Percentiles rank a stretch among this genome's conserved stretches.
These are phyloP conservation scores for Neofusicoccum kwambonambiense DNA, from an alignment of 2,329 filamentous ascomycete genomes.

Conservation along the genomic window DNA sequence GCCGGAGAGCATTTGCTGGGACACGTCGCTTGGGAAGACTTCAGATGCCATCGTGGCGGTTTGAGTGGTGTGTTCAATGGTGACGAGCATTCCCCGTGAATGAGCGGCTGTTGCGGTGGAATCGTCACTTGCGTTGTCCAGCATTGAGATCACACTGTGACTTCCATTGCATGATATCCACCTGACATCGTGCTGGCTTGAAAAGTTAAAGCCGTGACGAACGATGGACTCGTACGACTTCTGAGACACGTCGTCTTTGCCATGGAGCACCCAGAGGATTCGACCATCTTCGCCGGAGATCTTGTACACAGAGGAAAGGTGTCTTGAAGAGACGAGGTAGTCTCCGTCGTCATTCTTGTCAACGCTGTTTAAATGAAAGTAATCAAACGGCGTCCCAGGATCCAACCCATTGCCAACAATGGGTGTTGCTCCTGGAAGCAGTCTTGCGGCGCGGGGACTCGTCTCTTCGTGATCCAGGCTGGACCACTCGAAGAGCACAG, in stretches of 20 bases:
- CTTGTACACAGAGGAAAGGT: conserved; percentile 27
- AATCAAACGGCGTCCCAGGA: conserved; percentile 42
- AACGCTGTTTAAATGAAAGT: conserved; percentile 41
- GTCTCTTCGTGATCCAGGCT: conserved; percentile 36
- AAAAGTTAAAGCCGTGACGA: conserved; percentile 30
- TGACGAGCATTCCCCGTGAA: conserved; percentile 38
- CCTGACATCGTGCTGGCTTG: conserved; percentile 2
- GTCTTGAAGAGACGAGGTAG: conserved; percentile 30
- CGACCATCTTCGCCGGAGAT: conserved; percentile 26
- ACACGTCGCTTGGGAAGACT: conserved; percentile 42
- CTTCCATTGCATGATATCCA: conserved; percentile 41
- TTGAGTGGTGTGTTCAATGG: conserved; percentile 37
- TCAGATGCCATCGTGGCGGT: conserved; percentile 44
- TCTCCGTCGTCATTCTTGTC: conserved; percentile 36
- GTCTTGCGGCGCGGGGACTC: conserved; percentile 25
- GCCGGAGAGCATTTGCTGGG: conserved; percentile 39
- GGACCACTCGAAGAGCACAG: conserved; percentile 42
- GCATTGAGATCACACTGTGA: conserved; percentile 53
- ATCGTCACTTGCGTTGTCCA: conserved; percentile 48
- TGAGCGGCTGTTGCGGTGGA: conserved; percentile 21
- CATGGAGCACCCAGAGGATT: conserved; percentile 35
- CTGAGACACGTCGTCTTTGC: conserved; percentile 36
- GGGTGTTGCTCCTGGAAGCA: conserved; percentile 29
- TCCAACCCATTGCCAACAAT: conserved; percentile 38
- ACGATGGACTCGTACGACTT: conserved; percentile 42